Conservation (phyloP, 1,284 basidiomycete genomes). For the Leccinum fallax region DNA sequence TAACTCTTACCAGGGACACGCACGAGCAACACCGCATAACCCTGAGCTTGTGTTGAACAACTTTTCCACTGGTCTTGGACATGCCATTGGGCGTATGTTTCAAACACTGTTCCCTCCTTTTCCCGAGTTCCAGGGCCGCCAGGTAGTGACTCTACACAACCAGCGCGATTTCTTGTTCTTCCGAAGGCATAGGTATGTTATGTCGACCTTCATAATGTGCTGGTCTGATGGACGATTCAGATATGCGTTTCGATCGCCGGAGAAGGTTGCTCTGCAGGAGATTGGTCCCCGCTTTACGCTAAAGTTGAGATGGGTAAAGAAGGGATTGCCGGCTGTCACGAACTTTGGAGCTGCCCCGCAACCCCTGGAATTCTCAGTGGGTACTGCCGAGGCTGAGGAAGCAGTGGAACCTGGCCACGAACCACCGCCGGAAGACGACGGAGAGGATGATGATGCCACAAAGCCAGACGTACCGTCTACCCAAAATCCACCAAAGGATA, state of each 20-base stretch:
- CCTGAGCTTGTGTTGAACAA: constrained; percentile 97
- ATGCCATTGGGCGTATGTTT: constrained; percentile 91
- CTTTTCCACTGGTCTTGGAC: constrained; percentile 93
- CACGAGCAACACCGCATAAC: constrained; percentile 88
- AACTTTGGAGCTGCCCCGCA: constrained; percentile 62
- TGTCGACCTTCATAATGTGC: neutral
- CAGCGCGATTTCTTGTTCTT: constrained; percentile 99
- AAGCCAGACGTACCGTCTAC: constrained; percentile 11
- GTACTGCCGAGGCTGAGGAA: constrained; percentile 33
- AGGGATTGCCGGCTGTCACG: constrained; percentile 83
- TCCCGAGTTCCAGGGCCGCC: constrained; percentile 94
- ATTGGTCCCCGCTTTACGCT: constrained; percentile 98
- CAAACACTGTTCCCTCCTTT: constrained; percentile 95
- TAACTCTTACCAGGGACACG: constrained; percentile 74
- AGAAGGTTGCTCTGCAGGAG: constrained; percentile 94
- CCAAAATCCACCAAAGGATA: constrained; percentile 54
- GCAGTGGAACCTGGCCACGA: constrained; percentile 36
- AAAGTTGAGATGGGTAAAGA: constrained; percentile 88
- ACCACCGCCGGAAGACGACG: constrained; percentile 13
- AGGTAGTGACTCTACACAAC: constrained; percentile 97
- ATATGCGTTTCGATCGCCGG: constrained; percentile 90
- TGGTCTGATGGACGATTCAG: constrained; percentile 41
- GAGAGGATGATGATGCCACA: constrained; percentile 4
- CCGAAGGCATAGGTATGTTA: constrained; percentile 80
- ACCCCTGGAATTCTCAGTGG: constrained; percentile 64